Base-by-base conservation (phyloP, 78 protist genomes). In the Cavenderia fasciculata region DNA sequence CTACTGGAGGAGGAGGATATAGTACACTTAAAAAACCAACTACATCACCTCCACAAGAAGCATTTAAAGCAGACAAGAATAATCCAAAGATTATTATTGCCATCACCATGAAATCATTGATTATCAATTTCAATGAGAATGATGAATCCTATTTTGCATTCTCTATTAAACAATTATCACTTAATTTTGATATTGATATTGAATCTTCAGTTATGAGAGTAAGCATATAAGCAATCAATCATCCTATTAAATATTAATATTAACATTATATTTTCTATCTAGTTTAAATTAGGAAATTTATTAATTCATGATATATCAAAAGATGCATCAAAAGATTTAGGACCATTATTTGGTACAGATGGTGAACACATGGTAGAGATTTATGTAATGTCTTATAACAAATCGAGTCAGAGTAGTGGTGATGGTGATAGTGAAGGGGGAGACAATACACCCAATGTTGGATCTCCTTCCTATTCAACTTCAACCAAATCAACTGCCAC, bases 321-420 rank as follows among this genome's bases (percentile, higher is more conserved):
- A 25, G 78, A 82, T n/a, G 59, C 90, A 1, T 82, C 79, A 23
- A 65, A 52, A 40, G 90, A 82, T 54, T 44, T 82, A 23, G 65
- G 65, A 18, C 90, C 90, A 27, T 43, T 82, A 14, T 82, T 82
- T 82, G 90, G 90, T 19, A 82, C 90, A 0, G 90, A 82, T 68
- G 90, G 90, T 68, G 90, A 82, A 56, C 90, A 82, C 56, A 82
- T 82, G 0, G 65, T 82, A 1, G 90, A 82, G 21, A 29, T 82
- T 25, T 82, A 61, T 56, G 90, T 82, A 11, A 29, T 52, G 7
- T 36, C 76, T 19, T 68, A 66, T 51, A 43, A 68, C 25, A 49
- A 65, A 34, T 18, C 4, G 0, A 54, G n/a, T 27, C 46, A 27
- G 52, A 38, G 33, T 23, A 38, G 33, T 40, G 10, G 19, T 25